A percentile compares a stretch with the other conserved stretches of the same genome.
These are phyloP conservation scores for Chaetomidium leptoderma DNA, from an alignment of 495 filamentous ascomycete genomes.

Conservation along the genomic window DNA sequence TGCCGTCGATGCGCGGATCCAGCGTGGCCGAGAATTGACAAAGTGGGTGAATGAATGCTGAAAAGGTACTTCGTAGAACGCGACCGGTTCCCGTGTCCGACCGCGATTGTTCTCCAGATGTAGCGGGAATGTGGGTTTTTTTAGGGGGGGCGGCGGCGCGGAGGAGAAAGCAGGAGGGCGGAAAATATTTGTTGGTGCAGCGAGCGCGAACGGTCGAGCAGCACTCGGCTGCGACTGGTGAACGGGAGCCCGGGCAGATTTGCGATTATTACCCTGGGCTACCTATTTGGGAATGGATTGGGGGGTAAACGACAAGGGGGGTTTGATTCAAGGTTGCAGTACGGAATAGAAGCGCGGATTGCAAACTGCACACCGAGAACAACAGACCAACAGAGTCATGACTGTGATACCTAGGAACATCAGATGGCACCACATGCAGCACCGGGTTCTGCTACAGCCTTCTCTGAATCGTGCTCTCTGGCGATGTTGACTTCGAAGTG, in stretches of 20 bases:
- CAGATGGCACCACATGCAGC: not conserved
- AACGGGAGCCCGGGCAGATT: slow-evolving; percentile 28
- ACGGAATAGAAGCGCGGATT: too few relatives aligned
- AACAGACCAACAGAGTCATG: not conserved
- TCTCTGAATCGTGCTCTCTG: not conserved
- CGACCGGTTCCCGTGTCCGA: slow-evolving; percentile 3
- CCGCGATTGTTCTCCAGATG: not conserved
- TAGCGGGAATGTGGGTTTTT: not conserved
- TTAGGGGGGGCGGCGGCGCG: not conserved
- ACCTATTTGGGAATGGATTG: slow-evolving; percentile 22
- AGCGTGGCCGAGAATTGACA: slow-evolving; percentile 13
- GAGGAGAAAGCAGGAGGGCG: slow-evolving; percentile 12
- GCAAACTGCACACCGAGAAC: slow-evolving; percentile 6
- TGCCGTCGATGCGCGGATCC: slow-evolving; percentile 12
- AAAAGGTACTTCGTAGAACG: not conserved
- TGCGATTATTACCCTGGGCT: slow-evolving; percentile 29
- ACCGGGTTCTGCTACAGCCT: not conserved
- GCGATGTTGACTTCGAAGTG: not conserved
- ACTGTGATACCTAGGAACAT: not conserved
- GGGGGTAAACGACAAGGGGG: slow-evolving; percentile 13
- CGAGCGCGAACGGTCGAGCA: slow-evolving; percentile 16
- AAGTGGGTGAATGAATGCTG: not conserved
- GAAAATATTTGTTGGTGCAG: slow-evolving; percentile 19
- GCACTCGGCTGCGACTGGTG: slow-evolving; percentile 18
- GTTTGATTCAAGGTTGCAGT: slow-evolving; percentile 22